These are phyloP conservation scores for Fusarium beomiforme DNA, from an alignment of 2,329 filamentous ascomycete species.

Conservation along the genomic window DNA sequence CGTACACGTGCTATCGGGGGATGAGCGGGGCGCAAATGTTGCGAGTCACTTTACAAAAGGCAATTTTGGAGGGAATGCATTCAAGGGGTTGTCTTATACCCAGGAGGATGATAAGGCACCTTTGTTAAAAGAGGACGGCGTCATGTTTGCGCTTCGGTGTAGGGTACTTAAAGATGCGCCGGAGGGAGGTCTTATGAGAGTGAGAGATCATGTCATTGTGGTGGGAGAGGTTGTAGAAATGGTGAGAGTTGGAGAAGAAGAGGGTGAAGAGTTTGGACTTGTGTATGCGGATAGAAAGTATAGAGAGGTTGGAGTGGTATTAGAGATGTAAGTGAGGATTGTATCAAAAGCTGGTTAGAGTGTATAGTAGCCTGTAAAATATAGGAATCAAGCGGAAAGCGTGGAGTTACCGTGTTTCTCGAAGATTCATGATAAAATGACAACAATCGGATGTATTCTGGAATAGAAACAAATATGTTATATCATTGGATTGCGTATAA, in stretches of 20 bases:
- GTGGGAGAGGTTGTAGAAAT: conserved; percentile 62
- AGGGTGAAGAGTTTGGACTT: conserved; percentile 55
- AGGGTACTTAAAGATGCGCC: conserved; percentile 53
- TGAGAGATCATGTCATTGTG: conserved; percentile 63
- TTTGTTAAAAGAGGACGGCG: conserved; percentile 60
- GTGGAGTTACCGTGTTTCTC: not conserved
- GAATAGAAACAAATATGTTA: not conserved
- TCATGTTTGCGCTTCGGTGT: conserved; percentile 61
- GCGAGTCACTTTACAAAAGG: conserved; percentile 64
- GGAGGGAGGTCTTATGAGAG: conserved; percentile 54
- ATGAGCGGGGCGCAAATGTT: conserved; percentile 57
- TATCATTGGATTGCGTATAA: not conserved
- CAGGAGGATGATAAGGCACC: conserved; percentile 47
- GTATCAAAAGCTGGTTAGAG: conserved; percentile 12
- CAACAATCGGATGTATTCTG: not conserved
- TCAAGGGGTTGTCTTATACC: conserved; percentile 41
- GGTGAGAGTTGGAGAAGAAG: conserved; percentile 44
- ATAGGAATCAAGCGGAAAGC: not conserved
- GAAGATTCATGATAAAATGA: conserved; percentile 5
- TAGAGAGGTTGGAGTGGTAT: conserved; percentile 53
- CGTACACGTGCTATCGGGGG: conserved; percentile 63
- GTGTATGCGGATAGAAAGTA: conserved; percentile 62
- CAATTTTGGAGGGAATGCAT: conserved; percentile 53
- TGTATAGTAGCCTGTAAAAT: conserved; percentile 30
- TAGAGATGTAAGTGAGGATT: conserved; percentile 37